A percentile compares a stretch with the other conserved stretches of the same genome.
phyloP scores from a whole-genome alignment of 306 rosid genomes.

The Astragalus membranaceus region DNA sequence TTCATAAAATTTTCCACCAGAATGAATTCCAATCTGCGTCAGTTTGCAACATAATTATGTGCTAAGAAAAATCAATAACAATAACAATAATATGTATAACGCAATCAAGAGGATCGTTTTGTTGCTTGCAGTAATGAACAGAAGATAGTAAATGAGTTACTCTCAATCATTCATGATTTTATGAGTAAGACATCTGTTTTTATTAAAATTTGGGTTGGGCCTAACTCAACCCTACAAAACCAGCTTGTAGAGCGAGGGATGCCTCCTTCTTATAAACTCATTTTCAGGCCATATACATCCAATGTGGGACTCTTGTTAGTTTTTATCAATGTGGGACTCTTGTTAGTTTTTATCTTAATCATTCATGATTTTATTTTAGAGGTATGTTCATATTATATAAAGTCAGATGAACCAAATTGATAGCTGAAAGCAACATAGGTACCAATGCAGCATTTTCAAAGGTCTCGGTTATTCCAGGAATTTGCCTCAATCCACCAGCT shows the following conservation, averaged over 20 bases:
- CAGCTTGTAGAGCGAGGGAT: too few relatives aligned
- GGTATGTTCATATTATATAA: background rate
- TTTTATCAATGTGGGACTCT: too few relatives aligned
- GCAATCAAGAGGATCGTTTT: background rate
- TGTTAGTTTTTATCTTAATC: too few relatives aligned
- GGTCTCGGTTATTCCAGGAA: conserved; percentile 58
- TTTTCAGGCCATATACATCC: too few relatives aligned
- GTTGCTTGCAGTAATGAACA: background rate
- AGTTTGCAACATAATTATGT: conserved; percentile 20
- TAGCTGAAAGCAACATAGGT: conserved; percentile 14
- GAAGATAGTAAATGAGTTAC: background rate
- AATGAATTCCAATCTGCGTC: conserved; percentile 78
- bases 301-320: too few relatives aligned
- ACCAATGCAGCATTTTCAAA: conserved; percentile 94
- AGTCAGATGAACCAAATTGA: conserved; percentile 7
- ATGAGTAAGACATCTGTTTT: background rate
- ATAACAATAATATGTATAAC: background rate
- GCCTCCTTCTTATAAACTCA: too few relatives aligned
- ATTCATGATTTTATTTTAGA: background rate
- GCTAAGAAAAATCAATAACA: background rate
- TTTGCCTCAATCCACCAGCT: conserved; percentile 82
- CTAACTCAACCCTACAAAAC: too few relatives aligned
- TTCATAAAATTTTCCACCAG: conserved; percentile 72
- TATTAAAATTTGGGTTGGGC: too few relatives aligned
- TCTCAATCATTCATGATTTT: background rate